Evolutionary conservation across 2,329 filamentous ascomycete genomes (phyloP), one percentile per base, ranked within the genome.

Genomic region (Dichotomopilus funicola): DNA sequence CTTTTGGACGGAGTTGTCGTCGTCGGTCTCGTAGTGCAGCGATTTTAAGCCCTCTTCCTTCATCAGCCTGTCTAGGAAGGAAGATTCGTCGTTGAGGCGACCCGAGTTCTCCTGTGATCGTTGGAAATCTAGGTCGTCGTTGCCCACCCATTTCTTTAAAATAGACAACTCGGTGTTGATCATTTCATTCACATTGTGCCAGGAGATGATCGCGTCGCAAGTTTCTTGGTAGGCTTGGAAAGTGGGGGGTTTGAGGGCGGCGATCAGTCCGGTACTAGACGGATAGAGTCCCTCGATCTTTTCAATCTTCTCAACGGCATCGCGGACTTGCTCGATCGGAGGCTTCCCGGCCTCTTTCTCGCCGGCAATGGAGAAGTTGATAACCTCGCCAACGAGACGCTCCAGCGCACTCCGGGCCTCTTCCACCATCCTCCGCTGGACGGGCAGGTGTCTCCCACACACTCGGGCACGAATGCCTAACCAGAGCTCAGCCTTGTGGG

Each of bases 31-130:
- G 49, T 91, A 88, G 70, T 96, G 92, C 33, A 99, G 77, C 0
- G 91, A 96, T 65, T 91, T 92, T 48, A 99, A 77, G 1, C 91
- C 91, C 67, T 97, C 94, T 70, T 97, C 92, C 67, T 97, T 97
- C 76, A 99, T 81, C 34, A 99, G 82, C 44, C 92, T 83, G 69
- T 99, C 94, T 55, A 99, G 82, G 71, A 99, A 99, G 0, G 91
- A 95, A 0, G 90, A 87, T 64, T 96, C 91, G 66, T 97, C 92
- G 33, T 85, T 85, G 48, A 96, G 81, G 56, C 89, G 88, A 62
- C 87, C 82, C 0, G 88, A 86, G 57, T 82, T 81, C 52, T 83
- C 79, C 61, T 87, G 86, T 27, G 85, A 80, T 66, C 88, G 87
- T 50, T 84, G 84, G 68, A 97, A 99, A 71, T 97, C 91, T 41